Conservation (phyloP, 495 filamentous ascomycete species). For the Penicillium coffeae region DNA sequence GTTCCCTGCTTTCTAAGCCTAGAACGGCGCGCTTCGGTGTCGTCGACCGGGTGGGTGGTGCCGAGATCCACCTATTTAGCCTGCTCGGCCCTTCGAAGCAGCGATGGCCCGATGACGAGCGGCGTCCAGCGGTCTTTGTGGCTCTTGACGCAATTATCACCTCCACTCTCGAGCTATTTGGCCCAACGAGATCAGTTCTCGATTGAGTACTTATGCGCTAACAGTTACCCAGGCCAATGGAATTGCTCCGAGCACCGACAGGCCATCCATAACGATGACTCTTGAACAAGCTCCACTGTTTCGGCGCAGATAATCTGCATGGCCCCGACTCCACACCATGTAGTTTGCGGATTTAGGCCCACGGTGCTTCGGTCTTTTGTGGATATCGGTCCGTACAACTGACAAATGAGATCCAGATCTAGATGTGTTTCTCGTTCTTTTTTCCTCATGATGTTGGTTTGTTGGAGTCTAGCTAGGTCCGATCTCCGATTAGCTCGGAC, state of each 20-base stretch:
- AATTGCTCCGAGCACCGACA: not conserved
- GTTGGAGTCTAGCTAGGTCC: too few relatives aligned
- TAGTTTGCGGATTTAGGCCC: too few relatives aligned
- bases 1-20: too few relatives aligned
- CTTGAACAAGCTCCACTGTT: too few relatives aligned
- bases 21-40: too few relatives aligned
- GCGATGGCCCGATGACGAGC: not conserved
- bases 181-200: too few relatives aligned
- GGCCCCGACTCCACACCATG: too few relatives aligned
- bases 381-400: not conserved
- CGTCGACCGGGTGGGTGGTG: too few relatives aligned
- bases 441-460: too few relatives aligned
- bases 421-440: not conserved
- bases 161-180: too few relatives aligned
- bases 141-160: not conserved
- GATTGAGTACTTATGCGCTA: not conserved
- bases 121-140: not conserved
- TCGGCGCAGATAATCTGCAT: too few relatives aligned
- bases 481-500: not conserved
- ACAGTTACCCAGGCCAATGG: not conserved
- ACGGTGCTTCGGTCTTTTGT: not conserved
- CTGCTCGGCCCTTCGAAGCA: not conserved
- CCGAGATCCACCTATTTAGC: not conserved
- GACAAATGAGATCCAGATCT: not conserved
- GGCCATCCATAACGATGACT: constrained; percentile 16